Evolutionary conservation across 805 yeast species (phyloP).

Genomic region (Tetrapisispora pingtungensis): DNA sequence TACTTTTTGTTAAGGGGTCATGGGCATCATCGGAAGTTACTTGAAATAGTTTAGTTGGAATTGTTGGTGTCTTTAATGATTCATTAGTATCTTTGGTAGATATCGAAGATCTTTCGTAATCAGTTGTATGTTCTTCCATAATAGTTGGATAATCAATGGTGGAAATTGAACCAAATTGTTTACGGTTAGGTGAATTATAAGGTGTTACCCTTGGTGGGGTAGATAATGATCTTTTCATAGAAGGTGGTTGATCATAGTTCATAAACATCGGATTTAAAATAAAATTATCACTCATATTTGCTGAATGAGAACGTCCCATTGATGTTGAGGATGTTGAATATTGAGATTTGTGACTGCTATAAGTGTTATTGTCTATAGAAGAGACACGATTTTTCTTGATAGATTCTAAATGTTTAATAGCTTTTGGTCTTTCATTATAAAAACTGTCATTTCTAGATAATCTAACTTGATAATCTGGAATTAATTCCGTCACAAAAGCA

Average conservation of each 20-base stretch:
- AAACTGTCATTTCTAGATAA: slow-evolving; percentile 1
- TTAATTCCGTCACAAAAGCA: slow-evolving; percentile 10
- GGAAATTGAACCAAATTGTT: slow-evolving; percentile 6
- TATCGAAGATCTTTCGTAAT: slow-evolving; percentile 1
- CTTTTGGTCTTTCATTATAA: slow-evolving; percentile 1
- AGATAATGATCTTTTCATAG: not conserved
- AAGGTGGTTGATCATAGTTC: not conserved
- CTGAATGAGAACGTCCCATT: slow-evolving; percentile 1
- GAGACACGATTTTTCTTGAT: not conserved
- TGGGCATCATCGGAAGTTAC: not conserved
- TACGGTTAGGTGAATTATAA: slow-evolving; percentile 1
- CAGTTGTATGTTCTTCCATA: slow-evolving; percentile 12
- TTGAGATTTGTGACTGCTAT: not conserved
- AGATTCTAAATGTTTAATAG: slow-evolving; percentile 1
- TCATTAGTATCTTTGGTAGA: not conserved
- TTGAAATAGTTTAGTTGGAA: not conserved
- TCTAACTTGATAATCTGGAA: slow-evolving; percentile 5
- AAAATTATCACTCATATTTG: not conserved
- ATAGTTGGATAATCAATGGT: slow-evolving; percentile 24
- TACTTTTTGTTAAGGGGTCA: not conserved
- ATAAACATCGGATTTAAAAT: not conserved
- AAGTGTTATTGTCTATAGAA: not conserved
- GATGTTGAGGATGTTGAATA: not conserved
- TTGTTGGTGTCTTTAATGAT: slow-evolving; percentile 1
- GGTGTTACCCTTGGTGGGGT: not conserved